Conservation (phyloP, 2,329 filamentous ascomycete species). For the Teratosphaeria zuluensis region DNA sequence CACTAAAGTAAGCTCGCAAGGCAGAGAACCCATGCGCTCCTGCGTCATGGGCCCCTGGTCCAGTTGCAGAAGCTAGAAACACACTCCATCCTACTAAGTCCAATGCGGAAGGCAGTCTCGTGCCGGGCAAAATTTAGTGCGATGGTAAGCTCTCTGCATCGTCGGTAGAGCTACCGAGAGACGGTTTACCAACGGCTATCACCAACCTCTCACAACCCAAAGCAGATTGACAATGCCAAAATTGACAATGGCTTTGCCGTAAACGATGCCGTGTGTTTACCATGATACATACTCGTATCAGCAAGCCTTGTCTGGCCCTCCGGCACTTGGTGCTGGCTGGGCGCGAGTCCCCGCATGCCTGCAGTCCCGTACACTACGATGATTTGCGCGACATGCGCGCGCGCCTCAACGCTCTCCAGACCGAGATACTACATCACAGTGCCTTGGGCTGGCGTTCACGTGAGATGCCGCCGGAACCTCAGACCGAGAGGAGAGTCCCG, state of each 20-base stretch:
- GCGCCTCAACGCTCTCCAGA: not conserved
- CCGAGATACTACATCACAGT: not conserved
- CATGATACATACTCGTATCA: not conserved
- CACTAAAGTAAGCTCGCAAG: not conserved
- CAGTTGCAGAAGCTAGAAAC: not conserved
- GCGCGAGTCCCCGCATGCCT: not conserved
- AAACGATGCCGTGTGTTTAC: not conserved
- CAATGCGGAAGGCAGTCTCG: not conserved
- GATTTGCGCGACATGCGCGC: not conserved
- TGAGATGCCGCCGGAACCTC: not conserved
- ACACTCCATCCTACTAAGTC: not conserved
- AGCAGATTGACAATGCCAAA: not conserved
- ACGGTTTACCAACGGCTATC: not conserved
- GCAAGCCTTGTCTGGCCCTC: not conserved
- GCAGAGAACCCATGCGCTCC: not conserved
- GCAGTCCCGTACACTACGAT: not conserved
- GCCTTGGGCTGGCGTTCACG: not conserved
- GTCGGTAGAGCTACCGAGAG: not conserved
- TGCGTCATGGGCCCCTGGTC: not conserved
- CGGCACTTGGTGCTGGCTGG: not conserved
- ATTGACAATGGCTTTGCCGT: not conserved
- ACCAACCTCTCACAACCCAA: not conserved
- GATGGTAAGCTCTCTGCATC: not conserved
- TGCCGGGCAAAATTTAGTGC: not conserved
- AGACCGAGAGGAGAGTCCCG: not conserved